Base-by-base conservation (phyloP, 2,329 filamentous ascomycete species). In the Fusarium lyarnte region DNA sequence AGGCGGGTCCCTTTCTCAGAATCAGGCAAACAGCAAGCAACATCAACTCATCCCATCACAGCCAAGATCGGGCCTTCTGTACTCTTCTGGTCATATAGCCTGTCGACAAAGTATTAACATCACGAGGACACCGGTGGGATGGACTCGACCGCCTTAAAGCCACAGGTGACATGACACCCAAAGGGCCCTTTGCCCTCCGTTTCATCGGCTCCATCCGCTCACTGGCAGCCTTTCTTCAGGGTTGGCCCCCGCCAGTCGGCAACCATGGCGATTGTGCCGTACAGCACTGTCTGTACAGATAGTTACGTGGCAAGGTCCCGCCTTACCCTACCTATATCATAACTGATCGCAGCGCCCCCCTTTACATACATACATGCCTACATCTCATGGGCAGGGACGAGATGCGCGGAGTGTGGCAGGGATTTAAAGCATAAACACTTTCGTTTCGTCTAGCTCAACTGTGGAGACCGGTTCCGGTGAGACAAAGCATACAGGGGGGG, bases 301-400 rank as follows among this genome's bases (percentile, higher is more conserved):
- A 63, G 67, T 67, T 74, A 74, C 71, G 71, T 74, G 71, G 71
- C 71, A 74, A 69, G 51, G 63, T 66, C 59, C 55, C 57, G 71
- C 71, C 58, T 45, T 68, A 49, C 55, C 43, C 43, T 47, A 57
- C 71, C 63, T 74, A 74, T 73, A 74, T 69, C 53, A 72, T 57
- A 67, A 59, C 49, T 43, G 41, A 63, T 63, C 67, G 58, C 59
- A 46, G 60, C 59, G 63, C 53, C 62, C 58, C 63, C 58, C 66
- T 54, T 59, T 46, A 29, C 43, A 43, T 66, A 66, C 41, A 31
- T 54, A 39, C 41, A 38, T 60, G 25, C 27, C n/a, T 58, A 57
- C 61, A 58, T 72, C 67, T 63, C 57, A 63, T 52, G 67, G 60
- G 13, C 49, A 41, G 49, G 47, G 67, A 62, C 27, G 25, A 68